Base-by-base conservation (phyloP, 1,139 yeast genomes). In the Geotrichum carabidarum region DNA sequence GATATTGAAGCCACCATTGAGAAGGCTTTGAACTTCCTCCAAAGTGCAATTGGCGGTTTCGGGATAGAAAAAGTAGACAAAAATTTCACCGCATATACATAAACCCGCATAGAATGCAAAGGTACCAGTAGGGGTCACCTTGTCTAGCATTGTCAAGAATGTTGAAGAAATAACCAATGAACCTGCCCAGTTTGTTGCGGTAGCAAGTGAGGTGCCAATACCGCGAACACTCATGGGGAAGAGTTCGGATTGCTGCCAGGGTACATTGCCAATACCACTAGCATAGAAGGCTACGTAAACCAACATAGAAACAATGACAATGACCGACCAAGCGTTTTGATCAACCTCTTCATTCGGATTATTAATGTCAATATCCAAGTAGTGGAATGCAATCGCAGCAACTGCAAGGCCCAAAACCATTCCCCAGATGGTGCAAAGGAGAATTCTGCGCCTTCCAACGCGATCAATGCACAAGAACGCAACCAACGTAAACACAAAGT, bases 151-250 rank as follows among this genome's bases (percentile, higher is more conserved):
- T 32, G 98, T 91, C 69, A 93, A 78, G 72, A 90, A 91, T 0
- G 97, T 88, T 2, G 96, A 80, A 1, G 97, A 88, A 67, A 91
- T 87, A 44, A 89, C 86, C 65, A 93, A 76, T 32, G 96, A 89
- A 52, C 98, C 98, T 9, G 91, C 82, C 99, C 99, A 93, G 74
- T 93, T 93, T 45, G 93, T 84, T 31, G 91, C 90, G n/a, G 97
- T 87, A 1, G 97, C 91, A 65, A 82, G 84, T 62, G 95, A 87
- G 2, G 90, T 84, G 57, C 98, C 99, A 45, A 89, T 79, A 55
- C 96, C 94, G 69, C 99, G 82, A 42, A 91, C 97, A 61, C 83
- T 81, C 76, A 90, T 95, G 31, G 97, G 93, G 74, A 91, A 89
- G 64, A 90, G 75, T 71, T 91, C 99, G 53, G 93, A 87, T 67